Base-by-base conservation (phyloP, 208 protist genomes). In the Crithidia mellificae region DNA sequence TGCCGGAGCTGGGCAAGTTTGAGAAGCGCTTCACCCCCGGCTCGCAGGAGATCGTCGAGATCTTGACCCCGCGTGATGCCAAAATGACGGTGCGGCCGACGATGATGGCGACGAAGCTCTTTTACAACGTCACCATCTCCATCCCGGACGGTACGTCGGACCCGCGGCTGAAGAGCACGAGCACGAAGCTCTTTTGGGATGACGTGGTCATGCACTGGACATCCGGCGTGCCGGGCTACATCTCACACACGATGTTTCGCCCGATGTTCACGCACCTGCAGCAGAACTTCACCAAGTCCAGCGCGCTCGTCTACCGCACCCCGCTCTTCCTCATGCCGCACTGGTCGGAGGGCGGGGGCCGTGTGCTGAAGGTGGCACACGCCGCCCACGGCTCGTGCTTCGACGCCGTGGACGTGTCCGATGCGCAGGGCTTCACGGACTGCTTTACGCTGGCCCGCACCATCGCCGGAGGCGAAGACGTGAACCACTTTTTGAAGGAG, bases 231-330 rank as follows among this genome's bases (percentile, higher is more conserved):
- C 92, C 92, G 15, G 92, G 90, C 24, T 96, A 96, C 74, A 72
- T 96, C 65, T 91, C 87, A 1, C 92, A 96, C 72, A 96, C 92
- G 19, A 86, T 96, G 78, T 96, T 96, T 56, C 92, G 89, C 5
- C 92, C 92, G 22, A 88, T 96, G 79, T 91, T 96, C 78, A 92
- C 82, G 20, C 89, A 96, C 77, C 87, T 96, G 81, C 89, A 96
- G 72, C 87, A 94, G 74, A 77, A 94, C 73, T 93, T 94, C 44
- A 88, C 85, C 6, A 90, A 91, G 62, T 83, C 76, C 22, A 93
- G 76, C 52, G 82, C 81, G 6, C 72, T 97, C 9, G 78, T 95
- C 41, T 97, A 92, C 78, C 78, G 86, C 49, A 84, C 86, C 1
- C 93, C 93, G 38, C 67, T 94, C 32, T 97, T 91, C 64, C 56